Evolutionary conservation across 2,329 filamentous ascomycete genomes (phyloP).

Genomic region (Nigrospora osmanthi): DNA sequence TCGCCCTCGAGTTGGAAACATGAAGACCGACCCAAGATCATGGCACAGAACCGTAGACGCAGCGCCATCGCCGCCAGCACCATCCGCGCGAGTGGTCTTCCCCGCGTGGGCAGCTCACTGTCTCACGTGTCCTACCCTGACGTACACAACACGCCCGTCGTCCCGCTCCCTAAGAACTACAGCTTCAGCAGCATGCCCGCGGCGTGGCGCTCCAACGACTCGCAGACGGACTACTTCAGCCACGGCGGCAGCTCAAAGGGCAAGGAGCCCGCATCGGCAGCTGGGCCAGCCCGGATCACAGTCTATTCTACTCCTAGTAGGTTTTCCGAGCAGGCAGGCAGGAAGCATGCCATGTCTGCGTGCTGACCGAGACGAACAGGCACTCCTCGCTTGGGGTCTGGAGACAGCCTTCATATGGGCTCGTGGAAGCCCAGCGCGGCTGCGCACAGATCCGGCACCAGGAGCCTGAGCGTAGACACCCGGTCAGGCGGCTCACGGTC

Average conservation of each 20-base stretch:
- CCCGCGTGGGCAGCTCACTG: conserved; percentile 40
- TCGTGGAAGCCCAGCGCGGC: too few species aligned
- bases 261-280: conserved; percentile 14
- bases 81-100: conserved; percentile 18
- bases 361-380: too few species aligned
- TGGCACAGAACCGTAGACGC: conserved; percentile 41
- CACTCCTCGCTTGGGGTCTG: too few species aligned
- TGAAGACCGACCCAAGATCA: conserved; percentile 37
- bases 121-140: conserved; percentile 39
- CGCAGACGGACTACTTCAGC: conserved; percentile 11
- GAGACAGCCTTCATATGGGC: too few species aligned
- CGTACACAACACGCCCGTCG: conserved; percentile 28
- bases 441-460: background rate
- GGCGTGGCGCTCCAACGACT: conserved; percentile 12
- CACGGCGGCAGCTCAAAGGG: conserved; percentile 12
- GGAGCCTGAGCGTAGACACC: background rate
- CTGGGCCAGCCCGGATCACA: background rate
- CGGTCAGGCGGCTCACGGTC: background rate
- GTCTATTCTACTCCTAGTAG: too few species aligned
- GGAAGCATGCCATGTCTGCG: too few species aligned
- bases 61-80: conserved; percentile 37
- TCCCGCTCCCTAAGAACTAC: conserved; percentile 31
- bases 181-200: conserved; percentile 32
- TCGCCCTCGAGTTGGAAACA: conserved; percentile 44
- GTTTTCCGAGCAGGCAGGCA: too few species aligned